These are phyloP conservation scores for Rhodotorula sphaerocarpa DNA, from an alignment of 768 basidiomycete species.

Conservation along the genomic window DNA sequence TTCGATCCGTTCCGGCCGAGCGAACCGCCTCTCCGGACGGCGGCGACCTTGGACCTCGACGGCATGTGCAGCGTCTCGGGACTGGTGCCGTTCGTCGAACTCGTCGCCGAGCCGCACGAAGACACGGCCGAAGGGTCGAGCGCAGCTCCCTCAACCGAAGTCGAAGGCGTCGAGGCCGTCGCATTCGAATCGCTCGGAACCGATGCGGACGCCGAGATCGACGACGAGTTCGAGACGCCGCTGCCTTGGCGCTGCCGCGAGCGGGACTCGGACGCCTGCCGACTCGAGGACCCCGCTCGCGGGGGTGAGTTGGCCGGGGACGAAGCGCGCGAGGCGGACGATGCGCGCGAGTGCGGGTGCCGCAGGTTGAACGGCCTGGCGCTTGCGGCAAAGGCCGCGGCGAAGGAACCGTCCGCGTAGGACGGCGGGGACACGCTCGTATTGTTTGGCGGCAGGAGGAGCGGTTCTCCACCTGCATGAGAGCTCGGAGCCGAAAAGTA, in stretches of 20 bases:
- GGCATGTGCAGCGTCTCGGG: background rate
- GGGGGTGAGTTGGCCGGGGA: slow-evolving; percentile 6
- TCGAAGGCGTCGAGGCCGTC: slow-evolving; percentile 17
- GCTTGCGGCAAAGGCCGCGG: background rate
- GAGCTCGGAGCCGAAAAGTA: slow-evolving; percentile 22
- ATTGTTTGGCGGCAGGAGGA: slow-evolving; percentile 12
- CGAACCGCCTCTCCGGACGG: too few relatives aligned
- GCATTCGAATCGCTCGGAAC: too few relatives aligned
- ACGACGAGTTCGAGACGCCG: slow-evolving; percentile 6
- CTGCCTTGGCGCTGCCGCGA: slow-evolving; percentile 14
- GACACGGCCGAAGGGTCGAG: background rate
- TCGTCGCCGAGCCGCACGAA: background rate
- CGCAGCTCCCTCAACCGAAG: slow-evolving; percentile 12
- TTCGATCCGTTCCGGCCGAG: too few relatives aligned
- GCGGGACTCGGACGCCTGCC: background rate
- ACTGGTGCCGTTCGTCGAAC: background rate
- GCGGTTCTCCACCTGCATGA: background rate
- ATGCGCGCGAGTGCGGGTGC: slow-evolving; percentile 18
- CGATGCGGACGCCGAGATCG: background rate
- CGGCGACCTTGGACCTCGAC: too few relatives aligned
- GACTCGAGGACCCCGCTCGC: background rate
- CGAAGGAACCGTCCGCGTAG: slow-evolving; percentile 2
- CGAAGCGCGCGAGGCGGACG: slow-evolving; percentile 4
- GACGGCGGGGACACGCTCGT: background rate
- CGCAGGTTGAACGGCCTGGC: slow-evolving; percentile 13